A percentile compares a stretch with the other conserved stretches of the same genome.
These are phyloP conservation scores for Fusarium penzigii DNA, from an alignment of 2,329 filamentous ascomycete species.

Conservation along the genomic window DNA sequence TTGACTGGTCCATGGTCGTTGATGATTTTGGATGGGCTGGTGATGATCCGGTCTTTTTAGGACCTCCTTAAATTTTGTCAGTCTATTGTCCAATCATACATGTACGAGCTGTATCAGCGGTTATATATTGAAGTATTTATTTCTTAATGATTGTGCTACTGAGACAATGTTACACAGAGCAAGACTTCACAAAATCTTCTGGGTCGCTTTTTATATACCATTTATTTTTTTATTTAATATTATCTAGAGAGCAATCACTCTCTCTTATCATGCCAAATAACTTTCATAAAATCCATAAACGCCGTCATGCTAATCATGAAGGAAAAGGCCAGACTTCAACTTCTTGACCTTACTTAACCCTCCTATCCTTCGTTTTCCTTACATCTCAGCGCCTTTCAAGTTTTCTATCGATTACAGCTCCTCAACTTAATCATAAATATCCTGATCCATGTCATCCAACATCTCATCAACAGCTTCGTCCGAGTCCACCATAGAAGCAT, in stretches of 20 bases:
- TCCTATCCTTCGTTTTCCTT: background rate
- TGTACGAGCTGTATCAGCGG: background rate
- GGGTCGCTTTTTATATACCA: background rate
- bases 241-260: background rate
- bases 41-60: constrained; percentile 33
- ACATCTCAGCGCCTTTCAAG: background rate
- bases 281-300: constrained; percentile 2
- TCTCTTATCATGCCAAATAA: background rate
- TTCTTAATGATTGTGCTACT: background rate
- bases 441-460: constrained; percentile 62
- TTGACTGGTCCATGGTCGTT: constrained; percentile 53
- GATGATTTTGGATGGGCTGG: constrained; percentile 50
- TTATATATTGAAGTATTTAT: background rate
- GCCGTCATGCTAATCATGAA: constrained; percentile 19
- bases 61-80: constrained; percentile 22
- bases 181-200: background rate
- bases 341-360: background rate
- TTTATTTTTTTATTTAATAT: constrained; percentile 7
- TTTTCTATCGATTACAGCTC: background rate
- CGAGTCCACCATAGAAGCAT: constrained; percentile 71
- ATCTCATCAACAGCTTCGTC: constrained; percentile 75
- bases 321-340: constrained; percentile 7
- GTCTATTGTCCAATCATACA: background rate
- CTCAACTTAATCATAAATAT: constrained; percentile 45
- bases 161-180: background rate